phyloP scores from a whole-genome alignment of 2,329 filamentous ascomycete species.

The Ophiostoma sp. region DNA sequence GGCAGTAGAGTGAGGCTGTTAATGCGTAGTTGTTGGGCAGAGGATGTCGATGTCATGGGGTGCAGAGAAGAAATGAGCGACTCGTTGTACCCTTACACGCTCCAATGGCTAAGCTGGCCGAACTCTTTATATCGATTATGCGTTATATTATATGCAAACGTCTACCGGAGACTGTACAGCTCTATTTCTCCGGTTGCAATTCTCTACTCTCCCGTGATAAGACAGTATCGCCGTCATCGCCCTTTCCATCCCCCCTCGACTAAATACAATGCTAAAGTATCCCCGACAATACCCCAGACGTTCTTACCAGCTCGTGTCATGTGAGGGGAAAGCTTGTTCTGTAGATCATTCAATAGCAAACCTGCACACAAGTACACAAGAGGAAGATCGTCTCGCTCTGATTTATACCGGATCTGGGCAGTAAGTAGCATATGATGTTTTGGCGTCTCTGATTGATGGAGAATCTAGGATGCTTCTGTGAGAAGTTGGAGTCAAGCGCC shows the following conservation, averaged over 20 bases:
- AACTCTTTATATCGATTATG: background rate
- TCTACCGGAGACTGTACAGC: background rate
- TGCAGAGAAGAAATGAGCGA: background rate
- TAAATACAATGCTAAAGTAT: background rate
- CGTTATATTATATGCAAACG: too few relatives aligned
- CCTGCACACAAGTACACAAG: background rate
- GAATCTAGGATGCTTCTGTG: conserved; percentile 12
- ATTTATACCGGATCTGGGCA: background rate
- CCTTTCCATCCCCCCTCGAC: background rate
- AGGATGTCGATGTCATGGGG: background rate
- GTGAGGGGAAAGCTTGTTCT: conserved; percentile 4
- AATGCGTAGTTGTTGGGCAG: background rate
- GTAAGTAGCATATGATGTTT: too few relatives aligned
- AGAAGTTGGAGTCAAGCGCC: background rate
- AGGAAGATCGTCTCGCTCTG: background rate
- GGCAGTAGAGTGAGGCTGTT: background rate
- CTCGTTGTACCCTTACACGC: background rate
- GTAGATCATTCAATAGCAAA: background rate
- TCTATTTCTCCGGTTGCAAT: conserved; percentile 1
- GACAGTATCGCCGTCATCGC: background rate
- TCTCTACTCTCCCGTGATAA: background rate
- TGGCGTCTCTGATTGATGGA: conserved; percentile 22
- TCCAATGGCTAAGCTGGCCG: background rate
- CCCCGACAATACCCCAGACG: background rate
- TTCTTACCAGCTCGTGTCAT: background rate